phyloP scores from a whole-genome alignment of 2,329 filamentous ascomycete species.

The Penicillium sp. region DNA sequence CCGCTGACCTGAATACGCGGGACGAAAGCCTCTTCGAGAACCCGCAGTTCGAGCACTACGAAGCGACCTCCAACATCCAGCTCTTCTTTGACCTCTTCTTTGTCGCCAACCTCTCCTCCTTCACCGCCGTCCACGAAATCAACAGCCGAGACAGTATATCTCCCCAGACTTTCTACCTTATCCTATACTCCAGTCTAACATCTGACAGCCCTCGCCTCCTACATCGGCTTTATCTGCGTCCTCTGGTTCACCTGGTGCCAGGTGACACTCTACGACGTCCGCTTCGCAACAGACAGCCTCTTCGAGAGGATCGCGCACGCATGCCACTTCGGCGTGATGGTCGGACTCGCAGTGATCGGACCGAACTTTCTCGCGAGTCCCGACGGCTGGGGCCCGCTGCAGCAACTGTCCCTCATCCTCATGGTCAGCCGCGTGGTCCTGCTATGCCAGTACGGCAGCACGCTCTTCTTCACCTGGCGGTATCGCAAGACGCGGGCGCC shows the following conservation, averaged over 20 bases:
- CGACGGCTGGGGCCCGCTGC: conserved; percentile 1
- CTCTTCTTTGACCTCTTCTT: conserved; percentile 12
- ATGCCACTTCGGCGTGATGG: conserved; percentile 14
- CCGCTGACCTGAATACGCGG: not conserved
- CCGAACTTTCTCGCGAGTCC: not conserved
- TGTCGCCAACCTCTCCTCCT: conserved; percentile 16
- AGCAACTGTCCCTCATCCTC: conserved; percentile 3
- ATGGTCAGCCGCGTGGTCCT: not conserved
- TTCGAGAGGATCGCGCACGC: conserved; percentile 12
- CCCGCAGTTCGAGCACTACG: conserved; percentile 10
- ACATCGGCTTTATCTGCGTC: conserved; percentile 6
- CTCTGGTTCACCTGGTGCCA: conserved; percentile 9
- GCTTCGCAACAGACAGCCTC: conserved; percentile 15
- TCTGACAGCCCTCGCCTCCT: not conserved
- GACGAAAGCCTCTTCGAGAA: conserved; percentile 9
- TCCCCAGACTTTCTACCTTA: not conserved
- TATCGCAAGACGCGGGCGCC: conserved; percentile 1
- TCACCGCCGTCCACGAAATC: conserved; percentile 7
- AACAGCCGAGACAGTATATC: conserved; percentile 4
- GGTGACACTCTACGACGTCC: conserved; percentile 2
- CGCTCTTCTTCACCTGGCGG: conserved; percentile 5
- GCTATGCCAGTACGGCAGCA: not conserved
- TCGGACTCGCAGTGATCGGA: conserved; percentile 2
- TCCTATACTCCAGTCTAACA: not conserved
- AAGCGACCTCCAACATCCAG: conserved; percentile 9